Evolutionary conservation across 2,329 filamentous ascomycete species (phyloP).

Genomic region (Saccharata proteae): DNA sequence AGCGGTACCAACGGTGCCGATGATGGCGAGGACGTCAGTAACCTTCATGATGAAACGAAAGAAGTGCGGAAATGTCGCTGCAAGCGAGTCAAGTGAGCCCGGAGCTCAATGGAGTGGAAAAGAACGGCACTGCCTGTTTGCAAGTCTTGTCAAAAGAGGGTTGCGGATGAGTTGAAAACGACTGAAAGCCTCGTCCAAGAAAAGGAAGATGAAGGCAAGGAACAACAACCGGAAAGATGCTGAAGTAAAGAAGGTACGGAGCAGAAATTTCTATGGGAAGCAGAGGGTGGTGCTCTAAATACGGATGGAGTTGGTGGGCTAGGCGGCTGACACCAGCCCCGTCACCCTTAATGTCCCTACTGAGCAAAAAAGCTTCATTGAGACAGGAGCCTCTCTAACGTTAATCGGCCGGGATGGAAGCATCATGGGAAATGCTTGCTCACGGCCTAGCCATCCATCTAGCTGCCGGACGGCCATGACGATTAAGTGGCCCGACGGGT

Average conservation of each 20-base stretch:
- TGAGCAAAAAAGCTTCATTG: too few relatives aligned
- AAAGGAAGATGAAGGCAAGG: conserved; percentile 1
- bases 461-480: too few relatives aligned
- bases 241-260: neutral
- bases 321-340: too few relatives aligned
- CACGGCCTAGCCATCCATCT: too few relatives aligned
- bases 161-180: conserved; percentile 3
- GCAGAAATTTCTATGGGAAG: too few relatives aligned
- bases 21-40: conserved; percentile 3
- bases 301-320: too few relatives aligned
- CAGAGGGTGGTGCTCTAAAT: too few relatives aligned
- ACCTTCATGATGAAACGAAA: conserved; percentile 3
- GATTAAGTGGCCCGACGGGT: too few relatives aligned
- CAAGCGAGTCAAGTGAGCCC: neutral
- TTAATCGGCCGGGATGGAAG: too few relatives aligned
- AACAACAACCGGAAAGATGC: conserved; percentile 2
- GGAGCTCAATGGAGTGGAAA: conserved; percentile 1
- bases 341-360: too few relatives aligned
- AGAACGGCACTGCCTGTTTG: conserved; percentile 5
- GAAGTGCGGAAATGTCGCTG: neutral
- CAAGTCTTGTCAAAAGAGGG: conserved; percentile 7
- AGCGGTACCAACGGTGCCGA: conserved; percentile 3
- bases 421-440: too few relatives aligned
- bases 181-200: conserved; percentile 3
- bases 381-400: too few relatives aligned